A percentile compares a stretch with the other conserved stretches of the same genome.
Evolutionary conservation across 2,329 filamentous ascomycete genomes (phyloP).

Genomic region (Cercospora canescens): DNA sequence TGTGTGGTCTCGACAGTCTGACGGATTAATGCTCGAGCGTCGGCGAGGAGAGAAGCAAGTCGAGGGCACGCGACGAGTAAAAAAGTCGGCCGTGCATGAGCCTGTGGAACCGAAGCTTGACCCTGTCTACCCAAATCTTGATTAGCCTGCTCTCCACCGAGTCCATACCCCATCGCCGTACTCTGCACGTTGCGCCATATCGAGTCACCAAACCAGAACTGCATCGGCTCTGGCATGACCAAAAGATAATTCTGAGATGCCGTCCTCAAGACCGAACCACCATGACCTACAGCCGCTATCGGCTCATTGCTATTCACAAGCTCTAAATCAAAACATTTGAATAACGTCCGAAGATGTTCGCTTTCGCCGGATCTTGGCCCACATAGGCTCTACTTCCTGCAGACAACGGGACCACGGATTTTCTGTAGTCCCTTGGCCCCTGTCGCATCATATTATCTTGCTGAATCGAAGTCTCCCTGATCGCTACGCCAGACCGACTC

Average conservation of each 20-base stretch:
- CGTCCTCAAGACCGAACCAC: background rate
- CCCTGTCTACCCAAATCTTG: background rate
- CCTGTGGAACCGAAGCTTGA: background rate
- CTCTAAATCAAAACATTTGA: constrained; percentile 1
- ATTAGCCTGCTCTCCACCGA: background rate
- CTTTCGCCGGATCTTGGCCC: constrained; percentile 8
- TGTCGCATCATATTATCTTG: constrained; percentile 8
- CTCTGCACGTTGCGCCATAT: background rate
- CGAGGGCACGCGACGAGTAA: background rate
- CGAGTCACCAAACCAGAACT: background rate
- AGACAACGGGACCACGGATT: constrained; percentile 3
- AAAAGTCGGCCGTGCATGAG: background rate
- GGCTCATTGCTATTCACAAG: constrained; percentile 7
- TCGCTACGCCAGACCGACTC: constrained; percentile 5
- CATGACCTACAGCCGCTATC: background rate
- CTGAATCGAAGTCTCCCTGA: constrained; percentile 5
- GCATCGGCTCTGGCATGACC: background rate
- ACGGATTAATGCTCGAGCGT: background rate
- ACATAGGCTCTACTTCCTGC: constrained; percentile 7
- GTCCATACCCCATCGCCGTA: background rate
- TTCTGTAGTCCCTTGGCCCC: background rate
- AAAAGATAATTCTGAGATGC: too few species aligned
- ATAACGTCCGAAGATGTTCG: constrained; percentile 4
- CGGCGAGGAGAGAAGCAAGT: background rate
- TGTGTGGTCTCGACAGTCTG: background rate